phyloP scores from a whole-genome alignment of 1,284 basidiomycete genomes.

The Exobasidium cylindrosporum region DNA sequence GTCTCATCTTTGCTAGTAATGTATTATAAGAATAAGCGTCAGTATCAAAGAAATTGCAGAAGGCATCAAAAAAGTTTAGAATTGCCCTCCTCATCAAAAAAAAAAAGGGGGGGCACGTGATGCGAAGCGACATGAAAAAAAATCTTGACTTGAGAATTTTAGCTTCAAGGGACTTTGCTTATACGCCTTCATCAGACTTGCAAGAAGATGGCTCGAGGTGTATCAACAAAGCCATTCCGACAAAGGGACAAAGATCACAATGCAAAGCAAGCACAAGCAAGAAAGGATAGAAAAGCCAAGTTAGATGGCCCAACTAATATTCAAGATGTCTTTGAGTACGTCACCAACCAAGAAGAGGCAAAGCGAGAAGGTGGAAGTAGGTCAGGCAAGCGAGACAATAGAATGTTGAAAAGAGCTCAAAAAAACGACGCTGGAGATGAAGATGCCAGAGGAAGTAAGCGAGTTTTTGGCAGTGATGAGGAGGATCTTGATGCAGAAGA shows the following conservation, averaged over 20 bases:
- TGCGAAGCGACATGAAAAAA: no score
- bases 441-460: constrained; percentile 2
- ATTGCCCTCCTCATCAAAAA: no score
- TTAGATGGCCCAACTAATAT: constrained; percentile 12
- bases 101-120: no score
- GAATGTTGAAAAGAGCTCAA: constrained; percentile 16
- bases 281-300: constrained; percentile 5
- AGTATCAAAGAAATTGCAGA: not conserved
- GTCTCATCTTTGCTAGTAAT: constrained; percentile 40
- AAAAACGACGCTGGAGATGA: constrained; percentile 9
- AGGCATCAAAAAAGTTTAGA: no score
- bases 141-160: no score
- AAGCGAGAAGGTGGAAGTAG: constrained; percentile 27
- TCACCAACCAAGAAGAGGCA: constrained; percentile 16
- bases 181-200: no score
- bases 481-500: constrained; percentile 48
- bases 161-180: no score
- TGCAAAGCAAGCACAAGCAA: constrained; percentile 1
- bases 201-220: not conserved
- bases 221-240: not conserved
- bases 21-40: not conserved
- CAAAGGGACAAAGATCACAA: not conserved
- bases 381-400: constrained; percentile 32
- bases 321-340: constrained; percentile 27
- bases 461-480: constrained; percentile 44